These are phyloP conservation scores for Stramenopiles sp. DNA, from an alignment of 352 stramenopile species.

Conservation along the genomic window DNA sequence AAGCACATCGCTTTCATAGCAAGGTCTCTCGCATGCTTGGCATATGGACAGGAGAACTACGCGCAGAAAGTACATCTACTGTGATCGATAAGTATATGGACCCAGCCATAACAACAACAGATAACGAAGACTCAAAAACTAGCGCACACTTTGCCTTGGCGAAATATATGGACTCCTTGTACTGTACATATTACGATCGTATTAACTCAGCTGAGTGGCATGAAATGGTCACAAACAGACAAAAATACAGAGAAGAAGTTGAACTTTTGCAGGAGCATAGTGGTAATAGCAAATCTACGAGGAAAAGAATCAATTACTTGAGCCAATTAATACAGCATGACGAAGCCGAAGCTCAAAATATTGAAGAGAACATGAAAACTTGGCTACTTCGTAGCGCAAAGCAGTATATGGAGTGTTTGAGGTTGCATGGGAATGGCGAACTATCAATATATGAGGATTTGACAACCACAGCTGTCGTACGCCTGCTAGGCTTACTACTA, in stretches of 20 bases:
- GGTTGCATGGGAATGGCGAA: neutral
- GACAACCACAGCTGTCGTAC: neutral
- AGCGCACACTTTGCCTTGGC: neutral
- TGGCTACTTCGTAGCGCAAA: neutral
- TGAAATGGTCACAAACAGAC: neutral
- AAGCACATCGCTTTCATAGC: neutral
- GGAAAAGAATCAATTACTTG: neutral
- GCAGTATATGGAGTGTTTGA: neutral
- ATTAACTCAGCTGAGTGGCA: neutral
- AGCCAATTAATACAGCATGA: neutral
- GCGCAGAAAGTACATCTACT: neutral
- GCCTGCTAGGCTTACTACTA: neutral
- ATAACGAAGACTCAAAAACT: neutral
- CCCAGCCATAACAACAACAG: neutral
- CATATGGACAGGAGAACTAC: neutral
- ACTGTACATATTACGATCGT: neutral
- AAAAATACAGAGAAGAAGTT: neutral
- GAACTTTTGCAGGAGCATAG: neutral
- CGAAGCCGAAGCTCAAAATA: neutral
- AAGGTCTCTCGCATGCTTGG: neutral
- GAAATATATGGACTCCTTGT: constrained; percentile 1
- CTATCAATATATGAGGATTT: neutral
- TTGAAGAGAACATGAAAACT: neutral
- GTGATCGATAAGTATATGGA: neutral
- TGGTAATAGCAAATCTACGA: neutral